Conservation (phyloP, 495 filamentous ascomycete genomes). For the Neurospora discreta region DNA sequence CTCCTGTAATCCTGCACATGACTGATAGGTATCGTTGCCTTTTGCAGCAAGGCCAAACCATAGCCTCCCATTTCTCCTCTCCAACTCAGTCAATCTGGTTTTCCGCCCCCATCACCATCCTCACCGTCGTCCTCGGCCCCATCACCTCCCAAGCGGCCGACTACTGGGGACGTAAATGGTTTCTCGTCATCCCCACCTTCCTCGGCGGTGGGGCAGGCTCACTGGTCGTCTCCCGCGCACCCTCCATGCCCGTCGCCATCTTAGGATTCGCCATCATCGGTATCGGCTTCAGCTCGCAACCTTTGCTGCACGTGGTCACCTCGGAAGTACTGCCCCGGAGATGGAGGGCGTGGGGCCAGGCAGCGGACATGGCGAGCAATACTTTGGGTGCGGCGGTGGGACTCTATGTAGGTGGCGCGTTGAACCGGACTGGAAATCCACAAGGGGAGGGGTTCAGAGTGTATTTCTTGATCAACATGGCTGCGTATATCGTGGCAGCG, state of each 20-base stretch:
- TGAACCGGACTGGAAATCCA: constrained; percentile 12
- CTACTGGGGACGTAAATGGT: constrained; percentile 28
- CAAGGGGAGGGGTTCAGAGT: constrained; percentile 17
- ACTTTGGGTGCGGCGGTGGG: constrained; percentile 10
- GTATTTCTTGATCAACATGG: constrained; percentile 21
- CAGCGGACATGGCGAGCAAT: constrained; percentile 13
- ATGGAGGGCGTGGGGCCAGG: constrained; percentile 20
- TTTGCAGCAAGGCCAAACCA: constrained; percentile 16
- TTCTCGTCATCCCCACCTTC: constrained; percentile 21
- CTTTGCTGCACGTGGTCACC: constrained; percentile 23
- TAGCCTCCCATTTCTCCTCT: constrained; percentile 11
- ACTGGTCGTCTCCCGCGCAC: constrained; percentile 21
- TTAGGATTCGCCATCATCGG: constrained; percentile 19
- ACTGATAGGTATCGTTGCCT: too few species aligned
- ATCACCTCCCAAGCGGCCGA: constrained; percentile 26
- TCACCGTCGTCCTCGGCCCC: constrained; percentile 21
- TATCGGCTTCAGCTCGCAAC: constrained; percentile 22
- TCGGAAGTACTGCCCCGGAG: constrained; percentile 24
- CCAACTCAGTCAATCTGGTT: constrained; percentile 17
- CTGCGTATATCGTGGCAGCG: constrained; percentile 9
- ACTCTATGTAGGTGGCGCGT: constrained; percentile 14
- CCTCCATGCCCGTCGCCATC: constrained; percentile 21
- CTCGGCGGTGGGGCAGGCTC: constrained; percentile 16
- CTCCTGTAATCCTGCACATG: too few species aligned
- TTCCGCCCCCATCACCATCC: constrained; percentile 16